phyloP scores from a whole-genome alignment of 1,284 basidiomycete genomes.

The Abortiporus biennis region DNA sequence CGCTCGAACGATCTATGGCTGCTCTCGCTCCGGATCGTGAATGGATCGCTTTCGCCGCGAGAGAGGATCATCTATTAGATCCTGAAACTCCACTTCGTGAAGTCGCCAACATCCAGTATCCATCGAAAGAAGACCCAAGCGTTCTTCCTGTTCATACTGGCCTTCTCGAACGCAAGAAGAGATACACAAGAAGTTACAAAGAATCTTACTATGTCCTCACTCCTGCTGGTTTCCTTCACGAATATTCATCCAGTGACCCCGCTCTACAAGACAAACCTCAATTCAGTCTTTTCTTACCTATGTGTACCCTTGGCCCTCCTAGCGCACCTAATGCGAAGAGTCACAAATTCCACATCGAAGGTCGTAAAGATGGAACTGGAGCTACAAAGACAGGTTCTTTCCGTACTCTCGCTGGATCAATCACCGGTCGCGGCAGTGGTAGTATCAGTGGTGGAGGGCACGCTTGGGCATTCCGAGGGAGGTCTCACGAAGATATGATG shows the following conservation, averaged over 20 bases:
- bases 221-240: conserved; percentile 93
- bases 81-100: conserved; percentile 92
- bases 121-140: conserved; percentile 89
- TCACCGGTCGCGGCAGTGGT: conserved; percentile 18
- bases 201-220: conserved; percentile 94
- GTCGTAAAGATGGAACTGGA: conserved; percentile 78
- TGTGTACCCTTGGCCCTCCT: conserved; percentile 96
- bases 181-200: conserved; percentile 88
- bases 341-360: conserved; percentile 98
- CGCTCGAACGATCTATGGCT: conserved; percentile 76
- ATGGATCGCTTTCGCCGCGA: conserved; percentile 95
- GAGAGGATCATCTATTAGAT: conserved; percentile 94
- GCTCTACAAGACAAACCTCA: conserved; percentile 61
- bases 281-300: conserved; percentile 90
- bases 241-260: conserved; percentile 82
- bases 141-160: conserved; percentile 89
- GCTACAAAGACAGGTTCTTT: conserved; percentile 51
- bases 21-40: conserved; percentile 88
- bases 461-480: conserved; percentile 89
- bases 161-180: conserved; percentile 93
- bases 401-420: conserved; percentile 29
- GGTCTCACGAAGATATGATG: conserved; percentile 97
- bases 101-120: conserved; percentile 80
- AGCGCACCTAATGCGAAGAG: conserved; percentile 64
- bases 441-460: conserved; percentile 37